Conservation (phyloP, 495 filamentous ascomycete species). For the Neurospora terricola region DNA sequence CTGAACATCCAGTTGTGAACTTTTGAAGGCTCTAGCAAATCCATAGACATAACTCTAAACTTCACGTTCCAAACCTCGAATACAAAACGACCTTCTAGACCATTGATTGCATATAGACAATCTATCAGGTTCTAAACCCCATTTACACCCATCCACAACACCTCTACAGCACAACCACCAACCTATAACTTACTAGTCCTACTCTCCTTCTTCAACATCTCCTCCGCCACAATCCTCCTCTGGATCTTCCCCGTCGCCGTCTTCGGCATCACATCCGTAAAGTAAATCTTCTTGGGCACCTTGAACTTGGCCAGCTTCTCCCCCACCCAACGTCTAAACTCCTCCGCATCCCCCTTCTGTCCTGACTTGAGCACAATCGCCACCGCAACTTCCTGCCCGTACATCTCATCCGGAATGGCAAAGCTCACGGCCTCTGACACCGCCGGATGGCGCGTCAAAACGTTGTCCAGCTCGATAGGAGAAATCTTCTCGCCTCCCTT, state of each 20-base stretch:
- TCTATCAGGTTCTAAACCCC: neutral
- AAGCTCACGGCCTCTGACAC: conserved; percentile 74
- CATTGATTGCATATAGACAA: neutral
- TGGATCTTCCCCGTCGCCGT: conserved; percentile 88
- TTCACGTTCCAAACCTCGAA: neutral
- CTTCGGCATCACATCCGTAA: conserved; percentile 73
- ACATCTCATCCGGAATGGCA: conserved; percentile 63
- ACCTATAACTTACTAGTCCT: conserved; percentile 28
- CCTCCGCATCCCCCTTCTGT: conserved; percentile 37
- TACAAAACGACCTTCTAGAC: neutral
- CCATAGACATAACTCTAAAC: neutral
- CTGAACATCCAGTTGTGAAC: neutral
- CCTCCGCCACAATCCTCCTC: conserved; percentile 67
- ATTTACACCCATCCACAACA: neutral
- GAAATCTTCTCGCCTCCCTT: conserved; percentile 77
- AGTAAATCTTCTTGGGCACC: conserved; percentile 75
- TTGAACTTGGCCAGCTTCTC: conserved; percentile 70
- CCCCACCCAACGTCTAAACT: conserved; percentile 55
- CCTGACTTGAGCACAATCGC: conserved; percentile 66
- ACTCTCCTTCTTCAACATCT: conserved; percentile 53
- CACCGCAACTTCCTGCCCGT: conserved; percentile 72
- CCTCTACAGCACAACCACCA: neutral
- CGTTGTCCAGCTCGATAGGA: conserved; percentile 78
- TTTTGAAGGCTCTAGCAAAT: neutral
- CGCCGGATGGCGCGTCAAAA: conserved; percentile 54